Base-by-base conservation (phyloP, 2,329 filamentous ascomycete species). In the Sporothrix sp. region DNA sequence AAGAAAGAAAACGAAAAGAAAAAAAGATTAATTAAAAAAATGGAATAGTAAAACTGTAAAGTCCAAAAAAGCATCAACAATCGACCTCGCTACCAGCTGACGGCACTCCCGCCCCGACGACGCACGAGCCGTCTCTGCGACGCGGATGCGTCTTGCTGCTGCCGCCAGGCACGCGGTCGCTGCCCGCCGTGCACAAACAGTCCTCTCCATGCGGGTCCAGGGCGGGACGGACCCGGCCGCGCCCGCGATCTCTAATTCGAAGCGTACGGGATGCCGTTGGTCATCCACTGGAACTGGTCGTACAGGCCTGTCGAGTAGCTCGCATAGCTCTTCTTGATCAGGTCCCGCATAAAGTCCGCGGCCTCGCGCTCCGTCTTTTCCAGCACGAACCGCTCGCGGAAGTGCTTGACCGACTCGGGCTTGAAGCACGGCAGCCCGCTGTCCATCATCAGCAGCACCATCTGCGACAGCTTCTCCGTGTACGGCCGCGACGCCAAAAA, bases 401-500 rank as follows among this genome's bases (percentile, higher is more conserved):
- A 95, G 68, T 96, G 88, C 67, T 85, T 81, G 55, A 99, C 84
- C 11, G 86, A 95, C 66, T 95, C 87, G 0, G 91, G 90, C 68
- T 95, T 97, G 76, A 99, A 99, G 71, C 93, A 99, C 7, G 93
- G 93, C 60, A 99, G 68, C 0, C 93, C 93, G 58, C 85, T 93
- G 63, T 96, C 93, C 71, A 97, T 82, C 94, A 98, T 98, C 62
- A 95, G 76, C 54, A 85, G 76, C 18, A 98, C 88, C 56, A 97
- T 84, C 67, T 96, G 88, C 54, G 82, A 81, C 43, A 99, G 75
- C 70, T 95, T 93, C 61, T 93, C 86, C 55, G 84, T 84, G 65
- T 97, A 87, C 58, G 86, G 89, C 10, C 93, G 77, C 35, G 82
- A 83, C 4, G 90, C 91, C 37, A 98, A 73, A 75, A 96, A 99